Conservation (phyloP, 2,329 filamentous ascomycete genomes). For the Setomelanomma holmii region DNA sequence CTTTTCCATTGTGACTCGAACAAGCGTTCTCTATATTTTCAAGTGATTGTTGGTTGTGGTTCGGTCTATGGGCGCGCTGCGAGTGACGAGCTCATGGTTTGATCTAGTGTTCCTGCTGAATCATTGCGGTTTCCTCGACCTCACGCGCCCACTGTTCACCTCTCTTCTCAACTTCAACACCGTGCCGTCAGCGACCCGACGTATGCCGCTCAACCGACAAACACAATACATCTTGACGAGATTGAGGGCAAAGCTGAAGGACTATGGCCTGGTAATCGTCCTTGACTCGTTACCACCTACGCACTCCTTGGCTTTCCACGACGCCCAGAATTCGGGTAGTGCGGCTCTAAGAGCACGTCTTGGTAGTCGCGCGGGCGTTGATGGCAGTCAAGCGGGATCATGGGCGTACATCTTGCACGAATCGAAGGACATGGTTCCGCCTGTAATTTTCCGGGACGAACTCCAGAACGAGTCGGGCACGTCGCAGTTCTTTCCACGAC, state of each 20-base stretch:
- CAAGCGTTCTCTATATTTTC: too few relatives aligned
- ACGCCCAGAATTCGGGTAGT: neutral
- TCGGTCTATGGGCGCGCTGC: too few relatives aligned
- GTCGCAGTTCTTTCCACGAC: constrained; percentile 4
- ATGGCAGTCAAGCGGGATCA: neutral
- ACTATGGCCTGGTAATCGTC: neutral
- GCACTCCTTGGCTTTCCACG: neutral
- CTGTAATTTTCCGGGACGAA: constrained; percentile 1
- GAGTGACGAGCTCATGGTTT: too few relatives aligned
- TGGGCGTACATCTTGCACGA: constrained; percentile 1
- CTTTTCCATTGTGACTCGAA: too few relatives aligned
- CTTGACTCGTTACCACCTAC: constrained; percentile 1
- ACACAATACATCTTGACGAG: neutral
- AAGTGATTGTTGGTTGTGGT: too few relatives aligned
- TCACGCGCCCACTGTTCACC: too few relatives aligned
- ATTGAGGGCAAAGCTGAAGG: neutral
- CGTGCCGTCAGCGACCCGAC: neutral
- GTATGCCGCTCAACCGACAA: neutral
- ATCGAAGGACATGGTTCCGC: neutral
- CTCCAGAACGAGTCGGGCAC: neutral
- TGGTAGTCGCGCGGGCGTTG: neutral
- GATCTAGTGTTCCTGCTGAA: neutral
- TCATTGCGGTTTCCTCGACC: neutral
- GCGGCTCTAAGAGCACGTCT: neutral
- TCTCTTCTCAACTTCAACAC: neutral